A percentile compares a stretch with the other conserved stretches of the same genome.
Evolutionary conservation across 1,139 yeast species (phyloP).

Genomic region (Blastobotrys elegans): DNA sequence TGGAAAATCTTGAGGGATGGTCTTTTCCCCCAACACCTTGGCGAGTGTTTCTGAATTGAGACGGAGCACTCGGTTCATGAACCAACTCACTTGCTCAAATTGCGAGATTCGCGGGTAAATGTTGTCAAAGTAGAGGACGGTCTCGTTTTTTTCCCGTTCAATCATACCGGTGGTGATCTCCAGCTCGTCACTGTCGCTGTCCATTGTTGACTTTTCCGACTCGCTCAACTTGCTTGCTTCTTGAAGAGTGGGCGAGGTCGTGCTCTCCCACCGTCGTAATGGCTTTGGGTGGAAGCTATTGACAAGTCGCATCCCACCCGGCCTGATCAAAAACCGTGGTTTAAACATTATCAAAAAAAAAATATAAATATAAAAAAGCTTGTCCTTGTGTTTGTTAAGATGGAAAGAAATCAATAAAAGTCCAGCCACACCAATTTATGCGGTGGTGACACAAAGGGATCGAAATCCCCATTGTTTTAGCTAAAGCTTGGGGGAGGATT

Average conservation of each 20-base stretch:
- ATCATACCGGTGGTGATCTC: slow-evolving; percentile 50
- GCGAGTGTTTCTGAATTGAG: slow-evolving; percentile 16
- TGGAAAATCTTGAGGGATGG: slow-evolving; percentile 41
- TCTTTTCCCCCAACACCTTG: slow-evolving; percentile 26
- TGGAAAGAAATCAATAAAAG: too few species aligned
- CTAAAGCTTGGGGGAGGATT: too few species aligned
- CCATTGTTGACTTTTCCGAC: slow-evolving; percentile 10
- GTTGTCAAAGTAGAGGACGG: slow-evolving; percentile 39
- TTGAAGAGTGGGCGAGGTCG: slow-evolving; percentile 7
- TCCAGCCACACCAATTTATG: too few species aligned
- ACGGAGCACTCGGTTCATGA: slow-evolving; percentile 12
- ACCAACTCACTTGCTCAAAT: slow-evolving; percentile 14
- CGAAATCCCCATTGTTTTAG: too few species aligned
- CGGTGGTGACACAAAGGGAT: too few species aligned
- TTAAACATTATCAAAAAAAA: too few species aligned
- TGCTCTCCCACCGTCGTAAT: not conserved
- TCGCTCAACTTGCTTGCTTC: slow-evolving; percentile 9
- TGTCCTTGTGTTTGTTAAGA: too few species aligned
- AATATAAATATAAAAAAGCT: too few species aligned
- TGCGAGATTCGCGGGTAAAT: slow-evolving; percentile 28
- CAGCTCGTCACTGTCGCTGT: slow-evolving; percentile 6
- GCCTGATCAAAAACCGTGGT: too few species aligned
- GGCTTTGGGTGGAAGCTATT: too few species aligned
- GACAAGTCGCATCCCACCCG: too few species aligned
- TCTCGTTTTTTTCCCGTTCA: slow-evolving; percentile 47